phyloP scores from a whole-genome alignment of 371 early-diverging fungal species.

The Coemansia sp. region DNA sequence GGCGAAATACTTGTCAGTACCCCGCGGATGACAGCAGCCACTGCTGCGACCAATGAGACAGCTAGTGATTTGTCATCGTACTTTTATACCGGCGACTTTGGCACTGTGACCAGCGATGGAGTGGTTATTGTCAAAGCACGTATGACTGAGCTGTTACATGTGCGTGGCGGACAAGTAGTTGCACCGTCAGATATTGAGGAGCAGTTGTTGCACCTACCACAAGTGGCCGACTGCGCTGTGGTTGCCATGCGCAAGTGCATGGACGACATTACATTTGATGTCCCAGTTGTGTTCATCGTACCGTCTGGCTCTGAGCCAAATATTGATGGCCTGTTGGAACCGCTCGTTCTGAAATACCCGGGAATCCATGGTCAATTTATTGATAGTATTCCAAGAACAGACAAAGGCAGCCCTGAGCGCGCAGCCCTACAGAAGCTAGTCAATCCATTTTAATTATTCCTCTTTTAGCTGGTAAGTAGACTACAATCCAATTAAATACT shows the following conservation, averaged over 20 bases:
- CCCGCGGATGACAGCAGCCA: constrained; percentile 16
- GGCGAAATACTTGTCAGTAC: constrained; percentile 46
- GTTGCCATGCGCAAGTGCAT: constrained; percentile 1
- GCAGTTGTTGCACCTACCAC: constrained; percentile 5
- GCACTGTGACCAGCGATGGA: constrained; percentile 31
- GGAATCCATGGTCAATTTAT: constrained; percentile 24
- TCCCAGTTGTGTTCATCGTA: constrained; percentile 28
- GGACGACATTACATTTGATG: background rate
- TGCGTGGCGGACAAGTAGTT: constrained; percentile 4
- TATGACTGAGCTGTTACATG: constrained; percentile 25
- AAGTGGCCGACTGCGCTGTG: constrained; percentile 36
- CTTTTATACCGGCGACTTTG: constrained; percentile 43
- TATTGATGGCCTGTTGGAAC: constrained; percentile 4
- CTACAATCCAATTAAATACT: too few relatives aligned
- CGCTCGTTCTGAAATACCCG: constrained; percentile 17
- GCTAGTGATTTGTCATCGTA: constrained; percentile 1
- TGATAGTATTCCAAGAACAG: constrained; percentile 21
- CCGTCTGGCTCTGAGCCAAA: background rate
- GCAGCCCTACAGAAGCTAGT: background rate
- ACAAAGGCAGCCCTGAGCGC: constrained; percentile 28
- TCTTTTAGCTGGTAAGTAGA: background rate
- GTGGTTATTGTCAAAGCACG: constrained; percentile 43
- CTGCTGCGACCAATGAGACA: background rate
- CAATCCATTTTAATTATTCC: too few relatives aligned
- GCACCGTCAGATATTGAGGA: constrained; percentile 32